Conservation (phyloP, 208 protist genomes). For the Leishmania turanica region DNA sequence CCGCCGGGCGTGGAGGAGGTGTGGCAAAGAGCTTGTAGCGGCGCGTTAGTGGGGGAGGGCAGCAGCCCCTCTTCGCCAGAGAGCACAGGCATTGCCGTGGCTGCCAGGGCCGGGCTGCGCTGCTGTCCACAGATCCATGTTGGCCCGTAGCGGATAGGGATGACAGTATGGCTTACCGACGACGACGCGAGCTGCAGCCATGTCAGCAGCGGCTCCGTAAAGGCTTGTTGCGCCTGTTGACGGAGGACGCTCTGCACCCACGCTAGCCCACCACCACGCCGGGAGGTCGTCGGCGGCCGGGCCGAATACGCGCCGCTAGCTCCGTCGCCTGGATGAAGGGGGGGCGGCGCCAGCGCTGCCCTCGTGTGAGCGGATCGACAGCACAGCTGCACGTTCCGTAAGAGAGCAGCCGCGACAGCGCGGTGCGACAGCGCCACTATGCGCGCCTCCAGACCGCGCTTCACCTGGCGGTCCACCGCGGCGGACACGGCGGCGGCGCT, state of each 20-base stretch:
- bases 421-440: constrained; percentile 20
- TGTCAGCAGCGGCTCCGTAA: constrained; percentile 24
- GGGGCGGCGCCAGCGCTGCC: not conserved
- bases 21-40: not conserved
- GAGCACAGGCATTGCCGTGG: not conserved
- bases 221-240: constrained; percentile 15
- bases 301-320: not conserved
- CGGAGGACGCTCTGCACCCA: constrained; percentile 24
- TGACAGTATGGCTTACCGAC: not conserved
- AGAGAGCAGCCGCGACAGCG: not conserved
- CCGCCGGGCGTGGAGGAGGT: not conserved
- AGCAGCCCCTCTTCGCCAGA: not conserved
- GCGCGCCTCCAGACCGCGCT: constrained; percentile 15
- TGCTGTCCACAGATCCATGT: not conserved
- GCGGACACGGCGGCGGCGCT: constrained; percentile 23
- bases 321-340: not conserved
- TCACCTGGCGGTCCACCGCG: constrained; percentile 18
- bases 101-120: not conserved
- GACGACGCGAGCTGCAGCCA: not conserved
- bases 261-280: constrained; percentile 7
- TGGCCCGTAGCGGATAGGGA: no score
- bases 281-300: not conserved
- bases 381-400: constrained; percentile 3
- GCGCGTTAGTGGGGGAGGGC: not conserved
- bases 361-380: not conserved